These are phyloP conservation scores for Hyphopichia homilentoma DNA, from an alignment of 805 yeast genomes.

Conservation along the genomic window DNA sequence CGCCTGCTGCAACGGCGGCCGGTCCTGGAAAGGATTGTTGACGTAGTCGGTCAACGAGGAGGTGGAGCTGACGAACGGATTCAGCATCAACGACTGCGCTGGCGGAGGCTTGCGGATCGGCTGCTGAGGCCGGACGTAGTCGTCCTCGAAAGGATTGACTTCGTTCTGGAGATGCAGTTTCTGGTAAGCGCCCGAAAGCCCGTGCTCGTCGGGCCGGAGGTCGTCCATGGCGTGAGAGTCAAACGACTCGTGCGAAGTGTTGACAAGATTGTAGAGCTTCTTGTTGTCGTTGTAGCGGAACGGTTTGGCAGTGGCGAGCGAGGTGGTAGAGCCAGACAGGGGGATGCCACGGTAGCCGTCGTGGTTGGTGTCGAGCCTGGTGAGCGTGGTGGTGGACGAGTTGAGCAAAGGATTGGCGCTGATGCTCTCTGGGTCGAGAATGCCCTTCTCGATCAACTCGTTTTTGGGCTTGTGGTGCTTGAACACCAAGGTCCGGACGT, in stretches of 20 bases:
- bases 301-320: conserved; percentile 2
- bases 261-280: conserved; percentile 9
- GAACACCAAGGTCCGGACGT: conserved; percentile 50
- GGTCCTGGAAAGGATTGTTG: too few species aligned
- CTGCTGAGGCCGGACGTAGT: too few species aligned
- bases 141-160: too few species aligned
- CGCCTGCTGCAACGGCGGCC: too few species aligned
- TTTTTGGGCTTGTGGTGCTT: conserved; percentile 35
- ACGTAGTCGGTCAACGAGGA: too few species aligned
- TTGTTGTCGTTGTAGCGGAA: conserved; percentile 11
- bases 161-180: too few species aligned
- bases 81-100: too few species aligned
- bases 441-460: conserved; percentile 28
- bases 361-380: background rate
- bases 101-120: too few species aligned
- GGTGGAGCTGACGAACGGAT: too few species aligned
- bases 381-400: conserved; percentile 11
- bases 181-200: too few species aligned
- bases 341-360: conserved; percentile 3
- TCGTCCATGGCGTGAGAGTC: conserved; percentile 9
- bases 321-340: background rate
- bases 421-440: conserved; percentile 20
- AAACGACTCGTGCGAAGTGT: conserved; percentile 1
- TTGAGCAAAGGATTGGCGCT: conserved; percentile 24
- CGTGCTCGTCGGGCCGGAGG: conserved; percentile 2